These are phyloP conservation scores for Salix exigua DNA, from an alignment of 345 rosid species.

Conservation along the genomic window DNA sequence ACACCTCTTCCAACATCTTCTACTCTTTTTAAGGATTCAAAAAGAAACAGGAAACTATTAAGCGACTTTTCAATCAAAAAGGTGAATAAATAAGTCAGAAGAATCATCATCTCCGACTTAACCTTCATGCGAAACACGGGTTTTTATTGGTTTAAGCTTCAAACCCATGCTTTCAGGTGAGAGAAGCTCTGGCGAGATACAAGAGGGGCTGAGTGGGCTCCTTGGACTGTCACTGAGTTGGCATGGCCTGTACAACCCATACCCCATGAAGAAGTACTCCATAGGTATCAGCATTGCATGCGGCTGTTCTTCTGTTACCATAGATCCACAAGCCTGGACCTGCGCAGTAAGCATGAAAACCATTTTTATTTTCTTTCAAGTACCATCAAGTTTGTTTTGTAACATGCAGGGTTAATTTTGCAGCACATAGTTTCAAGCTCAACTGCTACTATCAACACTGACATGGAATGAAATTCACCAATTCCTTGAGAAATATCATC, in stretches of 20 bases:
- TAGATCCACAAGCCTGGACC: slow-evolving; percentile 34
- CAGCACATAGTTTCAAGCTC: neutral
- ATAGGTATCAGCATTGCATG: slow-evolving; percentile 32
- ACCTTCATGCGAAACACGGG: slow-evolving; percentile 11
- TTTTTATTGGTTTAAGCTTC: slow-evolving; percentile 29
- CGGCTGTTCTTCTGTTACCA: slow-evolving; percentile 35
- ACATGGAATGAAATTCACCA: neutral
- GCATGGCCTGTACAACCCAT: slow-evolving; percentile 26
- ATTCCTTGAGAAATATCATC: neutral
- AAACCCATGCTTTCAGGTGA: slow-evolving; percentile 36
- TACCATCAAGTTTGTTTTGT: neutral
- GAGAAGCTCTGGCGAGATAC: slow-evolving; percentile 32
- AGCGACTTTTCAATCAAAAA: neutral
- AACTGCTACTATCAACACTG: too few species aligned
- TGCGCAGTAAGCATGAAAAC: neutral
- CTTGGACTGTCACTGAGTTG: slow-evolving; percentile 24
- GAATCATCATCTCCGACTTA: neutral
- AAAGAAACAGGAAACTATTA: slow-evolving; percentile 11
- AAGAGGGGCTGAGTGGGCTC: slow-evolving; percentile 32
- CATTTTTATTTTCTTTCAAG: neutral
- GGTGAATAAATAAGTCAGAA: neutral
- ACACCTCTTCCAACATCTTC: slow-evolving; percentile 30
- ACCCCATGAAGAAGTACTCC: slow-evolving; percentile 35
- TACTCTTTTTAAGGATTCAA: slow-evolving; percentile 8
- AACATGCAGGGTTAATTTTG: neutral